Evolutionary conservation across 441 rosid species (phyloP).

Genomic region (Euphorbia corollata): DNA sequence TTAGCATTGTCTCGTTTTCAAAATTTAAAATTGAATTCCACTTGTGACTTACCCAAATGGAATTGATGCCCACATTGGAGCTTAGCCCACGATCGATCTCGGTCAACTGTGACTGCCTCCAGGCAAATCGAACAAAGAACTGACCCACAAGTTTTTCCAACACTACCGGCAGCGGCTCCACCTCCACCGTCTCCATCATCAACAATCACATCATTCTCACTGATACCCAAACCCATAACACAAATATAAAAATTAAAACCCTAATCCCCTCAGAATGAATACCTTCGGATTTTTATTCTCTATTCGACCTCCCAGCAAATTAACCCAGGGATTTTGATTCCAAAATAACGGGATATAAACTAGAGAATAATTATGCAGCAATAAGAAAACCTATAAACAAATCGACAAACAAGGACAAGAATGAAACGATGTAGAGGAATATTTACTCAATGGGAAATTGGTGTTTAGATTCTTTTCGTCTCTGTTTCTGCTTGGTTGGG

Average conservation of each 20-base stretch:
- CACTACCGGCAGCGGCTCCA: conserved; percentile 26
- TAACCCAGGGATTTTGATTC: background rate
- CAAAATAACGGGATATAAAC: background rate
- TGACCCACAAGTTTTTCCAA: conserved; percentile 41
- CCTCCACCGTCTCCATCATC: conserved; percentile 50
- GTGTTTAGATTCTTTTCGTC: background rate
- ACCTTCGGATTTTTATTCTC: background rate
- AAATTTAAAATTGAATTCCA: conserved; percentile 6
- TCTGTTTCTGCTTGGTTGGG: background rate
- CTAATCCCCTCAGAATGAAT: conserved; percentile 11
- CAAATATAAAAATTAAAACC: conserved; percentile 23
- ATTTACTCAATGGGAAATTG: background rate
- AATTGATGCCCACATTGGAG: conserved; percentile 94
- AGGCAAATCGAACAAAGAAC: conserved; percentile 95
- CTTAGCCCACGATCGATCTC: conserved; percentile 95
- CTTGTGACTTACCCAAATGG: conserved; percentile 57
- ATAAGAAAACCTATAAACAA: background rate
- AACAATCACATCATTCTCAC: conserved; percentile 43
- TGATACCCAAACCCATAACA: conserved; percentile 73
- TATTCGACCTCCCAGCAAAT: background rate
- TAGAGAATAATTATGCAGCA: background rate
- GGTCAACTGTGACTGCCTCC: conserved; percentile 59
- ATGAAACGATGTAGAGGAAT: background rate
- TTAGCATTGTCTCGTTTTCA: background rate
- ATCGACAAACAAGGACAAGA: background rate